Conservation (phyloP, 2,329 filamentous ascomycete species). For the Grosmannia clavigera region DNA sequence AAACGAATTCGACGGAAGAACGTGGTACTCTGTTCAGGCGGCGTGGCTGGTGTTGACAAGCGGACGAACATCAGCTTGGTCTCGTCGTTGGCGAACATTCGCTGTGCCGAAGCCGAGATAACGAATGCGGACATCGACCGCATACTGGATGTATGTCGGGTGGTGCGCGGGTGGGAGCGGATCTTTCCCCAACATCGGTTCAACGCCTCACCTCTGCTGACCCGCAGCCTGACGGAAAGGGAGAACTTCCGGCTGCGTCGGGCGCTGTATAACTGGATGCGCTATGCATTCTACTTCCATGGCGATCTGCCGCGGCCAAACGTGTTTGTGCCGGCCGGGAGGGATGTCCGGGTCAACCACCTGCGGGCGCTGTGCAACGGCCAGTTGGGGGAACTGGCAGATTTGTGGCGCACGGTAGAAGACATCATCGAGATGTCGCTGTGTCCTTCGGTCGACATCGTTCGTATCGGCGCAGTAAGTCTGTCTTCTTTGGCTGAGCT, state of each 20-base stretch:
- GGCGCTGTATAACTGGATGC: slow-evolving; percentile 42
- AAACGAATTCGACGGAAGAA: slow-evolving; percentile 26
- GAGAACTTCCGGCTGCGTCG: slow-evolving; percentile 36
- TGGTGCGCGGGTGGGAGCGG: slow-evolving; percentile 27
- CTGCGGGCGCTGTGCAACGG: slow-evolving; percentile 30
- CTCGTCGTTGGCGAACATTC: neutral
- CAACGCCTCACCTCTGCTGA: slow-evolving; percentile 27
- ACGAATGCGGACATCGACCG: slow-evolving; percentile 15
- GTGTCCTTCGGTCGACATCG: slow-evolving; percentile 30
- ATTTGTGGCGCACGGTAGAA: slow-evolving; percentile 31
- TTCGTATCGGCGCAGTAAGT: slow-evolving; percentile 22
- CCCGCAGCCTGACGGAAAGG: slow-evolving; percentile 27
- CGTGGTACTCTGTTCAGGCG: slow-evolving; percentile 11
- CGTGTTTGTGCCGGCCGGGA: slow-evolving; percentile 10
- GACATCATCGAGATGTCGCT: slow-evolving; percentile 32
- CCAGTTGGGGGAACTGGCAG: slow-evolving; percentile 31
- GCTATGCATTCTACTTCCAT: slow-evolving; percentile 40
- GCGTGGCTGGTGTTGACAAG: slow-evolving; percentile 5
- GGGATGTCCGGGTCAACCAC: slow-evolving; percentile 28
- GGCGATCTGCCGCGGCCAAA: slow-evolving; percentile 23
- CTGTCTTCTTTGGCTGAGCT: no score
- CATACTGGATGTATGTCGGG: slow-evolving; percentile 20
- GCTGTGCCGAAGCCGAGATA: slow-evolving; percentile 10
- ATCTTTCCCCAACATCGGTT: slow-evolving; percentile 26
- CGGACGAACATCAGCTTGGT: neutral